These are phyloP conservation scores for Prunus davidiana DNA, from an alignment of 306 rosid genomes.

Conservation along the genomic window DNA sequence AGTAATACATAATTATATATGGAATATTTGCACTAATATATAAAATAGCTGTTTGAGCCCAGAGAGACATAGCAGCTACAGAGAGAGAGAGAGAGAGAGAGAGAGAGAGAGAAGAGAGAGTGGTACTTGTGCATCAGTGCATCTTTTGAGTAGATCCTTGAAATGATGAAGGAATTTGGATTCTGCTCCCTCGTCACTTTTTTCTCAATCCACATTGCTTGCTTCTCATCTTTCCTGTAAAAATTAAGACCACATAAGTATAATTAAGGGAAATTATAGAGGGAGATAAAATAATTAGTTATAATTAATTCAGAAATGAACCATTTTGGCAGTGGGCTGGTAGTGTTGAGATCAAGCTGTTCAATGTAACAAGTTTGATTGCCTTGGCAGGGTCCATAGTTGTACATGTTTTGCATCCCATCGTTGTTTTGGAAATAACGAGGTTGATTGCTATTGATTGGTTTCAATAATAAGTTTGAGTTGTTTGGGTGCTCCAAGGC, in stretches of 20 bases:
- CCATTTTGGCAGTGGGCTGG: constrained; percentile 18
- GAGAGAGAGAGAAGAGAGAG: constrained; percentile 15
- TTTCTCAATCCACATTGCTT: background rate
- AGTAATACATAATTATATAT: background rate
- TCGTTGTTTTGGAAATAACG: constrained; percentile 11
- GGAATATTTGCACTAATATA: background rate
- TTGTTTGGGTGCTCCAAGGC: constrained; percentile 11
- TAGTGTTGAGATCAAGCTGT: constrained; percentile 14
- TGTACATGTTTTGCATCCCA: constrained; percentile 9
- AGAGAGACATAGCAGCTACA: no score
- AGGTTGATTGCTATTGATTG: constrained; percentile 13
- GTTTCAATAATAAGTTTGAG: constrained; percentile 1
- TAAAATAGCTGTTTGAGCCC: no score
- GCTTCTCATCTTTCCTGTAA: constrained; percentile 42
- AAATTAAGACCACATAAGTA: background rate
- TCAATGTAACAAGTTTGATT: constrained; percentile 11
- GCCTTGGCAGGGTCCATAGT: background rate
- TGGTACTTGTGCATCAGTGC: constrained; percentile 42
- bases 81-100: background rate
- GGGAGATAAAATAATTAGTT: background rate
- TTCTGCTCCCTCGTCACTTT: constrained; percentile 27
- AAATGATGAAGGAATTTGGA: constrained; percentile 51
- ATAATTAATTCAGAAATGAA: background rate
- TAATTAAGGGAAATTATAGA: background rate
- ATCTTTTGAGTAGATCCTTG: constrained; percentile 45